Evolutionary conservation across 345 rosid genomes (phyloP).

Genomic region (Gossypium stocksii): DNA sequence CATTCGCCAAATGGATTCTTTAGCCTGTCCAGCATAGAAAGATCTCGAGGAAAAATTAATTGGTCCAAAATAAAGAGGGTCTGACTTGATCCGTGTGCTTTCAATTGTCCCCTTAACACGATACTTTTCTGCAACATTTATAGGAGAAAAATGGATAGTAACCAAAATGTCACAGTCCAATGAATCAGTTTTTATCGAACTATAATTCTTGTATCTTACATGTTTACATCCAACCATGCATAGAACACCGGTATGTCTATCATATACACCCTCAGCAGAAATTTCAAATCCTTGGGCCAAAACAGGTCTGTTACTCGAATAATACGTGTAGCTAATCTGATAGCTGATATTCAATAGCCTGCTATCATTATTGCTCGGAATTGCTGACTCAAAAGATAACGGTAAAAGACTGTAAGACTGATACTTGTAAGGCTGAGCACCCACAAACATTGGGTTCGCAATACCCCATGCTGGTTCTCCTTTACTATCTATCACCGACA

Average conservation of each 20-base stretch:
- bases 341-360: conserved; percentile 67
- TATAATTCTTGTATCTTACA: conserved; percentile 19
- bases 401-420: conserved; percentile 1
- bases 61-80: conserved; percentile 55
- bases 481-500: conserved; percentile 41
- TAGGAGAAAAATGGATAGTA: conserved; percentile 48
- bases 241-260: conserved; percentile 52
- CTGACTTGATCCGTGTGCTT: conserved; percentile 55
- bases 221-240: conserved; percentile 85
- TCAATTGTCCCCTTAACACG: conserved; percentile 60
- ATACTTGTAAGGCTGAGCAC: conserved; percentile 33
- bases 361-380: conserved; percentile 23
- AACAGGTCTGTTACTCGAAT: conserved; percentile 19
- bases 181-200: conserved; percentile 23
- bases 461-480: conserved; percentile 42
- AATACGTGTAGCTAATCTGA: conserved; percentile 35
- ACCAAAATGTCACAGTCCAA: conserved; percentile 61
- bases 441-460: conserved; percentile 65
- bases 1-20: conserved; percentile 80
- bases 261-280: conserved; percentile 74
- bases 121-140: conserved; percentile 42
- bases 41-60: conserved; percentile 59
- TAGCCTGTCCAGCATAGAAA: conserved; percentile 51
- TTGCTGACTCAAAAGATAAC: background rate
- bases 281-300: conserved; percentile 38